Base-by-base conservation (phyloP, 768 basidiomycete genomes). In the Kwoniella dendrophila region DNA sequence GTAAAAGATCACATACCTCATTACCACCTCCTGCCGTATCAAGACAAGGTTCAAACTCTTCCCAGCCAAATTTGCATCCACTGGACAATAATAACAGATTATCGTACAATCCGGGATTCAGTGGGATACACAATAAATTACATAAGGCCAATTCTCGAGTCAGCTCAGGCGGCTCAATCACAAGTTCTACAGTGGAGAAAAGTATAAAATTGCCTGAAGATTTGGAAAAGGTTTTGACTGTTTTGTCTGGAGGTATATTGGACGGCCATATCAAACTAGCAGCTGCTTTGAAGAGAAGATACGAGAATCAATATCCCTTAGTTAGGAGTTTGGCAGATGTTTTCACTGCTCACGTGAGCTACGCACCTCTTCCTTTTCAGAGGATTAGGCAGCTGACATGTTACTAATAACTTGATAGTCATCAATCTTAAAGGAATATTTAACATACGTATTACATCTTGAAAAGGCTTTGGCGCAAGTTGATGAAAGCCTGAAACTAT, bases 221-320 rank as follows among this genome's bases (percentile, higher is more conserved):
- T 73, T 76, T 99, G 48, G 85, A 88, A 52, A 83, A 86, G 69
- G 93, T 93, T 70, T 81, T 98, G 6, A 89, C 92, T 75, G 90
- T 92, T 12, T 86, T 95, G 41, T 87, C 92, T 70, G 85, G 85
- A 34, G 89, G 90, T 26, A 90, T 97, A 45, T 82, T 96, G 54
- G 87, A 90, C 41, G 95, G 96, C 1, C 96, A 99, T 79, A 83
- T 88, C 69, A 85, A 87, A 68, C 83, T 99, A 33, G 89, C 87
- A 55, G 89, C 90, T 52, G 90, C 89, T 22, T 80, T 99, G 69
- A 86, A 85, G 74, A 93, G 90, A 80, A 84, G 93, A 41, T 98
- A 97, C 66, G 92, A 95, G 57, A 92, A 96, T 69, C 94, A 97
- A 68, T 98, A 90, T 74, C 94, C 94, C 14, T 84, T 97, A 34